Base-by-base conservation (phyloP, 768 basidiomycete genomes). In the Tulasnella sp. region DNA sequence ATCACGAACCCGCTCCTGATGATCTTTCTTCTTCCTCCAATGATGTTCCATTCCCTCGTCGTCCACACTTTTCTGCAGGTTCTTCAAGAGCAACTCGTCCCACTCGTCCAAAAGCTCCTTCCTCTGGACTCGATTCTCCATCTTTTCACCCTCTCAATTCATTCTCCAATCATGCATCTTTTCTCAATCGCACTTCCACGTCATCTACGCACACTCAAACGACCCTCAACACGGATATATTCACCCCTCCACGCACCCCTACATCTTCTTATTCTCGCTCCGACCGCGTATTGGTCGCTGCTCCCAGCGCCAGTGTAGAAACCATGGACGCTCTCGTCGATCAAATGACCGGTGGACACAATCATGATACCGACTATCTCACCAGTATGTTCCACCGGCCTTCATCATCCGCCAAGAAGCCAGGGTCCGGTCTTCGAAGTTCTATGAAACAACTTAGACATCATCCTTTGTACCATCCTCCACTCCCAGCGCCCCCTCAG, bases 251-350 rank as follows among this genome's bases (percentile, higher is more conserved):
- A 1, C 35, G 40, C 19, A 53, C 37, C 3, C 45, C 53, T 29
- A 40, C 28, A 15, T 37, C 43, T 16, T 35, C 45, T 13, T 22
- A 32, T 44, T 56, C 37, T 33, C 54, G 53, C 37, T 28, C 44
- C 3, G 51, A 58, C 28, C 45, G 45, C 10, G 79, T 81, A 22
- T 62, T 83, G 24, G 85, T 89, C 16, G 75, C 84, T 37, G 84
- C 85, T 16, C 83, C 84, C 3, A 66, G 82, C 5, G 64, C 83
- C 10, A 41, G 49, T 15, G 84, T 90, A 7, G 86, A 88, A 66
- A 78, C 78, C 37, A 83, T 90, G 79, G 87, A 90, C 62, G 87
- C 87, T 10, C 65, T 90, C 47, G 87, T 90, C 5, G 86, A 88
- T 57, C 83, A 83, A 7, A 89, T 90, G 87, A 90, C 89, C 60